phyloP scores from a whole-genome alignment of 148 eudicot genomes.

The Amaranthus palmeri region DNA sequence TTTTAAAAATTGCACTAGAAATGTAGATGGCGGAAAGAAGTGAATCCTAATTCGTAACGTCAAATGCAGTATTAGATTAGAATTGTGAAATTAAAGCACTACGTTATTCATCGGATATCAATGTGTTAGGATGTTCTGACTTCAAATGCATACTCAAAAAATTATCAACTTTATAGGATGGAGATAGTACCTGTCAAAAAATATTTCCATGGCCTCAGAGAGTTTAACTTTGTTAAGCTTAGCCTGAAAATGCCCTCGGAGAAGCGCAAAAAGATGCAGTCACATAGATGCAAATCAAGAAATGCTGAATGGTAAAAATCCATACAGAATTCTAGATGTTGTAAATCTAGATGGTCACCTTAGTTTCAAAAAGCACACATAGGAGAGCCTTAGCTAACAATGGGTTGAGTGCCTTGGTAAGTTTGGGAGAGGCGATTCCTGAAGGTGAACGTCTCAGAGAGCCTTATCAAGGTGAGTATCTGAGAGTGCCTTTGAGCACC shows the following conservation, averaged over 20 bases:
- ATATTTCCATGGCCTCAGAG: conserved; percentile 80
- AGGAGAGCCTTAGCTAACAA: no score
- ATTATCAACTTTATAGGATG: neutral
- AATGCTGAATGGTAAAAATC: neutral
- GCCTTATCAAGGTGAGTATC: no score
- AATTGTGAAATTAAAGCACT: neutral
- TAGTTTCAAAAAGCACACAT: no score
- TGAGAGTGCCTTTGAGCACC: no score
- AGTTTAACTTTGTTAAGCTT: conserved; percentile 71
- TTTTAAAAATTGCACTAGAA: neutral
- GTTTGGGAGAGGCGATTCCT: no score
- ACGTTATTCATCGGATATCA: neutral
- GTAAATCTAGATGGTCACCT: neutral
- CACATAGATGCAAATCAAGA: neutral
- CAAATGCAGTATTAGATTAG: neutral
- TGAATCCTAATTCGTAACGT: neutral
- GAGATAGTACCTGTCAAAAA: conserved; percentile 66
- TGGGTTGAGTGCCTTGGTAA: no score
- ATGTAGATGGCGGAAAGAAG: neutral
- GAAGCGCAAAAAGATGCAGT: neutral
- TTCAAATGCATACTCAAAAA: neutral
- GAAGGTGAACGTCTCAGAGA: no score
- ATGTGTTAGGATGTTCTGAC: neutral
- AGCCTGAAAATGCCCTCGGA: conserved; percentile 46
- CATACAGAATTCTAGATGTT: neutral